Percentiles rank a stretch among this genome's conserved stretches.
These are phyloP conservation scores for Yamadazyma conglobata DNA, from an alignment of 1,139 yeast genomes.

Conservation along the genomic window DNA sequence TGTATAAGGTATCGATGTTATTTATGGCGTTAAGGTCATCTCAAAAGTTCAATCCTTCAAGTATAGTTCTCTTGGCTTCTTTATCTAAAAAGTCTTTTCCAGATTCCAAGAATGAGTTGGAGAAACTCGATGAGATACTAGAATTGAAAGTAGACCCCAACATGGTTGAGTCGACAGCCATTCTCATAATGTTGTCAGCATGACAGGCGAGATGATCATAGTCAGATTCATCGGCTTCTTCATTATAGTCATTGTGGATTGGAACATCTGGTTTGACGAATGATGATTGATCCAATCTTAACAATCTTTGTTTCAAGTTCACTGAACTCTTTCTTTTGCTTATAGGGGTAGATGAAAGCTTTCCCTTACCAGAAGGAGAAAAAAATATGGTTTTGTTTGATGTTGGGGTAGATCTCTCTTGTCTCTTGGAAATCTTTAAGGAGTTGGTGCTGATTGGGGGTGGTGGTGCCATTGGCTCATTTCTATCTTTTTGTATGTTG, in stretches of 20 bases:
- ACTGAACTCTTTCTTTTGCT: constrained; percentile 15
- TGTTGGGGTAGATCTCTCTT: constrained; percentile 26
- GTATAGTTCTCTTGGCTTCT: constrained; percentile 25
- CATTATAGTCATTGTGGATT: constrained; percentile 8
- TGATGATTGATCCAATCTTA: constrained; percentile 21
- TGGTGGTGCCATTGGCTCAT: constrained; percentile 4
- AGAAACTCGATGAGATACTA: constrained; percentile 27
- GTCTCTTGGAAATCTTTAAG: constrained; percentile 12
- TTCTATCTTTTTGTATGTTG: constrained; percentile 1
- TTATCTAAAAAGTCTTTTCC: constrained; percentile 31
- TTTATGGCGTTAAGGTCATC: too few relatives aligned
- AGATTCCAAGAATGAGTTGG: constrained; percentile 29
- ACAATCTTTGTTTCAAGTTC: constrained; percentile 15
- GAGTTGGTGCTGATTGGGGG: constrained; percentile 8
- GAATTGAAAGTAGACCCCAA: constrained; percentile 37
- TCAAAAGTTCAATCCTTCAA: constrained; percentile 25
- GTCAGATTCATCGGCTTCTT: constrained; percentile 23
- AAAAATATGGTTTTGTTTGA: constrained; percentile 31
- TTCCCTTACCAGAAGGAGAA: constrained; percentile 28
- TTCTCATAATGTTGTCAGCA: constrained; percentile 45
- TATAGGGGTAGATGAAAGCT: constrained; percentile 25
- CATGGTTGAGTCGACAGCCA: constrained; percentile 51
- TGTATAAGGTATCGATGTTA: too few relatives aligned
- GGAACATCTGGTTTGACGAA: constrained; percentile 10
- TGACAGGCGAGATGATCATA: constrained; percentile 47